Evolutionary conservation across 2,329 filamentous ascomycete species (phyloP).

Genomic region (Cadophora malorum): DNA sequence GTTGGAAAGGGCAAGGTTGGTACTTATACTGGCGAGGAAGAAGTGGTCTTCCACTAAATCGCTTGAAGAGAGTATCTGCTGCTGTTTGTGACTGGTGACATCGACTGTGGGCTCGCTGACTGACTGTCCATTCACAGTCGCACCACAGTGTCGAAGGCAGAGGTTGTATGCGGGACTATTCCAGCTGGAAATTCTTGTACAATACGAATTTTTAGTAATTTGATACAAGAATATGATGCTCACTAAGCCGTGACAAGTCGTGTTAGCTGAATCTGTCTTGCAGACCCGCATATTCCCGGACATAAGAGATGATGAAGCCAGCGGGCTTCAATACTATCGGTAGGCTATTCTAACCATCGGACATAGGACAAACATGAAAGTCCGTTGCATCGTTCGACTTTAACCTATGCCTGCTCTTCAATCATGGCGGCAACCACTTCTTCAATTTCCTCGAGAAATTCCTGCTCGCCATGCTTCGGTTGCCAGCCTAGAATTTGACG

Average conservation of each 20-base stretch:
- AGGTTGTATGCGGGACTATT: too few species aligned
- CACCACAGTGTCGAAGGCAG: too few species aligned
- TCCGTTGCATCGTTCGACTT: not conserved
- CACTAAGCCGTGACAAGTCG: too few species aligned
- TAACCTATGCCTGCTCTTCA: constrained; percentile 15
- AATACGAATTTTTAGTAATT: too few species aligned
- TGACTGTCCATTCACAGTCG: too few species aligned
- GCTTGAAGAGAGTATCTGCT: too few species aligned
- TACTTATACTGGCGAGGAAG: not conserved
- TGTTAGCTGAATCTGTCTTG: not conserved
- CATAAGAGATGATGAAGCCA: not conserved
- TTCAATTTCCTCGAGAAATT: constrained; percentile 38
- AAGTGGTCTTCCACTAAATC: too few species aligned
- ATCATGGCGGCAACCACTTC: constrained; percentile 35
- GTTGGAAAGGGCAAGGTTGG: not conserved
- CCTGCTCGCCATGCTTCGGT: constrained; percentile 30
- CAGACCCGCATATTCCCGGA: not conserved
- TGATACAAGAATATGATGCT: not conserved
- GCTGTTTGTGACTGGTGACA: too few species aligned
- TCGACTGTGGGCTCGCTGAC: too few species aligned
- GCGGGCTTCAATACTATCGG: constrained; percentile 31
- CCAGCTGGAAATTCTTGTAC: too few species aligned
- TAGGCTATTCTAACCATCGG: constrained; percentile 46
- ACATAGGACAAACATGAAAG: constrained; percentile 2
- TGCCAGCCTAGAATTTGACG: constrained; percentile 33